Conservation (phyloP, 1,139 yeast genomes). For the Saccharomyces pastorianus region DNA sequence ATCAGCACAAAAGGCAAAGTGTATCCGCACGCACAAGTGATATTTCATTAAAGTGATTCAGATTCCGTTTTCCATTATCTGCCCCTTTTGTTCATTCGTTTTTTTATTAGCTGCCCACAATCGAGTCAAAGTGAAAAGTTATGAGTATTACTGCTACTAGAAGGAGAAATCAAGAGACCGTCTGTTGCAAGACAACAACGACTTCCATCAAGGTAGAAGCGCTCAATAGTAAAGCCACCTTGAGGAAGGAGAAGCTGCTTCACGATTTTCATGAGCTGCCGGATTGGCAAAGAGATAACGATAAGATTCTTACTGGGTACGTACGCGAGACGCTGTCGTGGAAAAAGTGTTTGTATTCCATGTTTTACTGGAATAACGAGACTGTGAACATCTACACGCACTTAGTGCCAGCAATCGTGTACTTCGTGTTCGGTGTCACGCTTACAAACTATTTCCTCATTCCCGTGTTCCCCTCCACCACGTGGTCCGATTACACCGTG, state of each 20-base stretch:
- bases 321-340: slow-evolving; percentile 58
- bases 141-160: background rate
- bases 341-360: slow-evolving; percentile 45
- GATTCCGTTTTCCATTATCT: background rate
- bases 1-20: background rate
- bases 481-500: slow-evolving; percentile 39
- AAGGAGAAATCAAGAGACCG: background rate
- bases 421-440: slow-evolving; percentile 32
- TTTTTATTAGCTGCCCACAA: background rate
- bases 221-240: background rate
- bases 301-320: slow-evolving; percentile 64
- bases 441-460: slow-evolving; percentile 24
- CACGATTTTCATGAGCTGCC: slow-evolving; percentile 46
- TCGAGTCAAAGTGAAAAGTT: background rate
- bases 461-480: slow-evolving; percentile 42
- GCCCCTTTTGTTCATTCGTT: background rate
- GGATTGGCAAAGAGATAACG: slow-evolving; percentile 82
- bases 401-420: slow-evolving; percentile 53
- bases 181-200: background rate
- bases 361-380: slow-evolving; percentile 73
- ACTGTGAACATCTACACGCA: slow-evolving; percentile 77
- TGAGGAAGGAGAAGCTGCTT: slow-evolving; percentile 9
- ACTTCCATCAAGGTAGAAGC: background rate
- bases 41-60: background rate
- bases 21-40: background rate